These are phyloP conservation scores for Tolypocladium ovalisporum DNA, from an alignment of 2,329 filamentous ascomycete genomes.

Conservation along the genomic window DNA sequence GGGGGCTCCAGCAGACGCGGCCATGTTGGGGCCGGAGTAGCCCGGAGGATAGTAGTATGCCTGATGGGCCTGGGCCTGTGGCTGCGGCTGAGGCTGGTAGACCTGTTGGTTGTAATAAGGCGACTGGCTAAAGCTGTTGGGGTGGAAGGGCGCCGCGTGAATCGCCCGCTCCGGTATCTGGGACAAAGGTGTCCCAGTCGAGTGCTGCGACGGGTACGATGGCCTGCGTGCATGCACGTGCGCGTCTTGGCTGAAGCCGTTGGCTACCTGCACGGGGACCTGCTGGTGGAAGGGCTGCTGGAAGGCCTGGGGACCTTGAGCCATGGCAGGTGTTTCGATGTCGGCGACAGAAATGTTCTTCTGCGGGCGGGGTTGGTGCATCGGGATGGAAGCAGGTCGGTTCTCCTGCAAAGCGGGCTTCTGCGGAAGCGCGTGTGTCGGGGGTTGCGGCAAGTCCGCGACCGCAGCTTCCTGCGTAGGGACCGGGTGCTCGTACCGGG, in stretches of 20 bases:
- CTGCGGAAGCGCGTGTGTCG: constrained; percentile 47
- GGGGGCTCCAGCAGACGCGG: constrained; percentile 38
- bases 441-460: constrained; percentile 44
- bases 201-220: constrained; percentile 60
- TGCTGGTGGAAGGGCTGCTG: constrained; percentile 92
- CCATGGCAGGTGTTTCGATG: constrained; percentile 69
- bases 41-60: constrained; percentile 59
- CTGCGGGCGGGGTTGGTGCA: constrained; percentile 92
- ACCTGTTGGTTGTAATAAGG: constrained; percentile 45
- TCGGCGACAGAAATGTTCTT: constrained; percentile 88
- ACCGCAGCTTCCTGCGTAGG: constrained; percentile 24
- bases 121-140: constrained; percentile 51
- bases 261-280: constrained; percentile 64
- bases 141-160: constrained; percentile 83
- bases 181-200: constrained; percentile 70
- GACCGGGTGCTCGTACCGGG: constrained; percentile 7
- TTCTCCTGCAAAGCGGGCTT: constrained; percentile 49
- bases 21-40: constrained; percentile 37
- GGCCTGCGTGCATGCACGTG: constrained; percentile 57
- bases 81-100: constrained; percentile 10
- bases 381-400: constrained; percentile 44
- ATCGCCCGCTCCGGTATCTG: constrained; percentile 90
- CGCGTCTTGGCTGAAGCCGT: constrained; percentile 43
- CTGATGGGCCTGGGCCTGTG: constrained; percentile 30
- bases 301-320: constrained; percentile 59